Percentiles rank a stretch among this genome's conserved stretches.
These are phyloP conservation scores for Cercospora sp. DNA, from an alignment of 2,329 filamentous ascomycete species.

Conservation along the genomic window DNA sequence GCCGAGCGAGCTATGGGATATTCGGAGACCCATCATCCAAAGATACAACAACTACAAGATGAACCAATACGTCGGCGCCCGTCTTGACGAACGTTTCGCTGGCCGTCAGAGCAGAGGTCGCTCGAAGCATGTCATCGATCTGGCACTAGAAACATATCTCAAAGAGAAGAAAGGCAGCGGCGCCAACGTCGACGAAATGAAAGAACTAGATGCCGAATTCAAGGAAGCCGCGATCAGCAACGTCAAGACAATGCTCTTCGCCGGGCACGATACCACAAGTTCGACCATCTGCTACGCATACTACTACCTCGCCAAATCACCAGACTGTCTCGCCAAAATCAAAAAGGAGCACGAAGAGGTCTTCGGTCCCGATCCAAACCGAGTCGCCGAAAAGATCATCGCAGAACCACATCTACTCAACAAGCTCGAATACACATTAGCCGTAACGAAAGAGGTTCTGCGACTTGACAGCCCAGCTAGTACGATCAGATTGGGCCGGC, in stretches of 20 bases:
- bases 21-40: slow-evolving; percentile 39
- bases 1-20: slow-evolving; percentile 41
- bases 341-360: slow-evolving; percentile 54
- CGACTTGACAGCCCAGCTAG: slow-evolving; percentile 54
- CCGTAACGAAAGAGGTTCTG: slow-evolving; percentile 56
- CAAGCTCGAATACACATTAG: slow-evolving; percentile 53
- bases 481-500: slow-evolving; percentile 40
- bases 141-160: slow-evolving; percentile 41
- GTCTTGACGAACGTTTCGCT: slow-evolving; percentile 42
- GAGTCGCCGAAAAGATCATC: slow-evolving; percentile 42
- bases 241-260: slow-evolving; percentile 46
- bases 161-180: slow-evolving; percentile 40
- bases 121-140: slow-evolving; percentile 40
- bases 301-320: slow-evolving; percentile 43
- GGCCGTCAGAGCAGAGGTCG: slow-evolving; percentile 36
- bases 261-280: slow-evolving; percentile 47
- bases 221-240: slow-evolving; percentile 39
- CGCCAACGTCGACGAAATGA: slow-evolving; percentile 28
- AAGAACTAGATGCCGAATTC: slow-evolving; percentile 41
- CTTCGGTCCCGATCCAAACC: slow-evolving; percentile 47
- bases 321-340: slow-evolving; percentile 39
- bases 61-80: slow-evolving; percentile 38
- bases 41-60: slow-evolving; percentile 42
- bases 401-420: slow-evolving; percentile 51
- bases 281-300: slow-evolving; percentile 42